Evolutionary conservation across 148 eudicot species (phyloP).

Genomic region (Persicaria tinctoria): DNA sequence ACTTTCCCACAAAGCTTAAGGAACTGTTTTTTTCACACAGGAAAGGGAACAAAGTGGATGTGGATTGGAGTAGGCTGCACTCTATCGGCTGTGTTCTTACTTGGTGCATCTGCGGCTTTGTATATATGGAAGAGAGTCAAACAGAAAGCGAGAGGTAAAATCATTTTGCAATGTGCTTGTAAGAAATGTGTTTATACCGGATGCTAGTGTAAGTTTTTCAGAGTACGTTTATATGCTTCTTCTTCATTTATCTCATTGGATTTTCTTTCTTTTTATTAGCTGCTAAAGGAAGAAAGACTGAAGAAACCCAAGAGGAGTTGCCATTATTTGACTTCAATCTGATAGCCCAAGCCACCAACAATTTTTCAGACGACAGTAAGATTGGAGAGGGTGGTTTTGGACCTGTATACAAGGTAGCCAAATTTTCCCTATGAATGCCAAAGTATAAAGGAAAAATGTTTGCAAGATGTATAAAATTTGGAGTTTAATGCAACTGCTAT

Average conservation of each 20-base stretch:
- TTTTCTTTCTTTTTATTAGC: background rate
- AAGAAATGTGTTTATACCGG: too few relatives aligned
- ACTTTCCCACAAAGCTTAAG: background rate
- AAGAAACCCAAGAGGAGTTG: conserved; percentile 15
- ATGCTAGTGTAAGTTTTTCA: background rate
- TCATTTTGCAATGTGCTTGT: background rate
- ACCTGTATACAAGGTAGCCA: conserved; percentile 25
- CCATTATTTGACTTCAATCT: conserved; percentile 17
- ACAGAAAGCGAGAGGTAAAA: conserved; percentile 12
- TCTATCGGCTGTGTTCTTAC: background rate
- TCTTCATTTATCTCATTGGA: background rate
- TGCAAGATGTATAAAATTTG: background rate
- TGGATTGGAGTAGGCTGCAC: background rate
- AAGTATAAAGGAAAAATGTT: background rate
- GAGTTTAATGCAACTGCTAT: background rate
- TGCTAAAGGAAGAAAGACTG: background rate
- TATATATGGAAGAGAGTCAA: background rate
- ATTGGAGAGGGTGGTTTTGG: conserved; percentile 40
- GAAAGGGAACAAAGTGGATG: background rate
- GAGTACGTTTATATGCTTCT: background rate
- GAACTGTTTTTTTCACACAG: background rate
- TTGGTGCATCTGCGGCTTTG: background rate
- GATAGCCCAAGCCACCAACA: conserved; percentile 23
- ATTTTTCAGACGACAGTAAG: conserved; percentile 15
- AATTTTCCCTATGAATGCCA: background rate